A percentile compares a stretch with the other conserved stretches of the same genome.
These are phyloP conservation scores for Neonectria hederae DNA, from an alignment of 2,329 filamentous ascomycete species.

Conservation along the genomic window DNA sequence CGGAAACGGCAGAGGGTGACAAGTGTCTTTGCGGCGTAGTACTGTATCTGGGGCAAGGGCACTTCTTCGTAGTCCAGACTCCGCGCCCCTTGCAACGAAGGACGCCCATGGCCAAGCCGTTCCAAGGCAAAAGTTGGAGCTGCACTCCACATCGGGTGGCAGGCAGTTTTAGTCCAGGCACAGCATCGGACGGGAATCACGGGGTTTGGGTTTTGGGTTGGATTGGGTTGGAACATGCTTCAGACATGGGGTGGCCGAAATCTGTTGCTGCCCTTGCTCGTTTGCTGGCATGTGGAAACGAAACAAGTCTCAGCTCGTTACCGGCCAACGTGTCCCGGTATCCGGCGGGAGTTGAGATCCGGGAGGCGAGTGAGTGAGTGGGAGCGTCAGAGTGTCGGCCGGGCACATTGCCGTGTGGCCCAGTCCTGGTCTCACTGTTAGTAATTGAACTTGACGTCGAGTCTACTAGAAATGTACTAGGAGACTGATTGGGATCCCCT, in stretches of 20 bases:
- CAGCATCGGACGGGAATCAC: neutral
- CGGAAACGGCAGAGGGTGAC: neutral
- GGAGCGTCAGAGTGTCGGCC: neutral
- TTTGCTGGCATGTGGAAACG: neutral
- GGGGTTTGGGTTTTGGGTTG: neutral
- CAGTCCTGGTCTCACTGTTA: neutral
- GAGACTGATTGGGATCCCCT: too few species aligned
- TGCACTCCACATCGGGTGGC: neutral
- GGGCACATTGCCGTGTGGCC: too few species aligned
- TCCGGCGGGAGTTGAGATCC: neutral
- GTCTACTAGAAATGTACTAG: too few species aligned
- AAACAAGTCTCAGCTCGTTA: neutral
- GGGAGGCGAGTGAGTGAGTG: neutral
- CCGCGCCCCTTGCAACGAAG: neutral
- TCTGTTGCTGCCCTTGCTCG: neutral
- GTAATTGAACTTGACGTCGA: neutral
- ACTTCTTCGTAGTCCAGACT: neutral
- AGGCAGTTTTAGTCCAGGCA: neutral
- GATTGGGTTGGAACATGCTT: conserved; percentile 1
- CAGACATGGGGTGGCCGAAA: conserved; percentile 9
- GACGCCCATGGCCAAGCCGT: neutral
- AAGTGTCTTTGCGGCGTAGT: neutral
- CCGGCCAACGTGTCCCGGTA: neutral
- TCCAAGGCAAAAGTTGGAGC: neutral
- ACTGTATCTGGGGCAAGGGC: neutral